A percentile compares a stretch with the other conserved stretches of the same genome.
phyloP scores from a whole-genome alignment of 169 alveolate genomes.

The Plasmodium yoelii region DNA sequence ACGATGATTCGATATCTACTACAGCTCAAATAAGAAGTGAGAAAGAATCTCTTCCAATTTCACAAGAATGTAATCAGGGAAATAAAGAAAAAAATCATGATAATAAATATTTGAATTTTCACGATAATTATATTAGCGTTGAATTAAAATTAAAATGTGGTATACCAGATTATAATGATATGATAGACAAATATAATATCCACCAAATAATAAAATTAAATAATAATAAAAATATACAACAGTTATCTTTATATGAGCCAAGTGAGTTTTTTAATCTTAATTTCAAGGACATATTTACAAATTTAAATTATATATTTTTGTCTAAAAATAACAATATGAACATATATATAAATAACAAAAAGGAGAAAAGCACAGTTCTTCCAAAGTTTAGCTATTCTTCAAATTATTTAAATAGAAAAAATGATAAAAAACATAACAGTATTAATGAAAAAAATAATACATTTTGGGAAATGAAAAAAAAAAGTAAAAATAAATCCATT shows the following conservation, averaged over 20 bases:
- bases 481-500: no score
- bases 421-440: no score
- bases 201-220: constrained; percentile 80
- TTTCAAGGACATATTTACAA: constrained; percentile 53
- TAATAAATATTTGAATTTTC: not conserved
- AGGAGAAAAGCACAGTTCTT: constrained; percentile 12
- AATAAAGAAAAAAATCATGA: not conserved
- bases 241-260: constrained; percentile 64
- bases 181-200: constrained; percentile 81
- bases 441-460: no score
- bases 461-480: no score
- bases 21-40: not conserved
- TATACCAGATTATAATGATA: constrained; percentile 76
- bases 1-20: not conserved
- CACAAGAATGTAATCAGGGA: not conserved
- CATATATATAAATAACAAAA: constrained; percentile 50
- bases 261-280: constrained; percentile 35
- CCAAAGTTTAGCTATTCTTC: constrained; percentile 3
- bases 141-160: constrained; percentile 86
- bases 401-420: no score
- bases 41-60: not conserved
- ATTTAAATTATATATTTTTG: constrained; percentile 57
- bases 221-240: constrained; percentile 25
- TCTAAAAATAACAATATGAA: constrained; percentile 48
- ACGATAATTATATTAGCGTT: constrained; percentile 69